These are phyloP conservation scores for Lasiodiplodia hormozganensis DNA, from an alignment of 2,329 filamentous ascomycete genomes.

Conservation along the genomic window DNA sequence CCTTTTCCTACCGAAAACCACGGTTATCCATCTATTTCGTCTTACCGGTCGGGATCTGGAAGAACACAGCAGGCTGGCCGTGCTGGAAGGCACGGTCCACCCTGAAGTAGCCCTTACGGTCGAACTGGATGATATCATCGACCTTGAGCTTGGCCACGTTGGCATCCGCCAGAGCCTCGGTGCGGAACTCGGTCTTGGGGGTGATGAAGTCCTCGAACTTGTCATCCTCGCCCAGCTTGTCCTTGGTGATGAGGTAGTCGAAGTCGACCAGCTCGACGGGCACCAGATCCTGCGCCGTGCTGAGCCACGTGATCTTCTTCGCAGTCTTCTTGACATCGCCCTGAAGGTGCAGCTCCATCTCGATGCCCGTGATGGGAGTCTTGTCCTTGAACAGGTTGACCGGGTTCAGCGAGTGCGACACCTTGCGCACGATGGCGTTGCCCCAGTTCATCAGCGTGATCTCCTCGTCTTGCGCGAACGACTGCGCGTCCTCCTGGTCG, in stretches of 20 bases:
- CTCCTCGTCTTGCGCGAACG: constrained; percentile 84
- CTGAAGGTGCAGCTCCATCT: constrained; percentile 85
- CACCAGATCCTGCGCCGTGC: constrained; percentile 77
- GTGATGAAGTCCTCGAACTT: constrained; percentile 84
- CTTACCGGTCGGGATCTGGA: constrained; percentile 75
- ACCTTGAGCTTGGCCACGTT: constrained; percentile 80
- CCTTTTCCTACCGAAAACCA: background rate
- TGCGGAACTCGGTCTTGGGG: constrained; percentile 74
- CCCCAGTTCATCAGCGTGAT: constrained; percentile 98
- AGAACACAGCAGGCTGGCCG: constrained; percentile 68
- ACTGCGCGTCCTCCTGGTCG: constrained; percentile 85
- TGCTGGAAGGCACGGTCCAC: constrained; percentile 71
- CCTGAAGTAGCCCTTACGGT: constrained; percentile 90
- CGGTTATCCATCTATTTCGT: constrained; percentile 25
- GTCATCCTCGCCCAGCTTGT: constrained; percentile 89
- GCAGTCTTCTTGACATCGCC: constrained; percentile 94
- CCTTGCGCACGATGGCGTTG: constrained; percentile 78
- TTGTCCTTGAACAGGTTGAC: constrained; percentile 58
- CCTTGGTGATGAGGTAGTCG: constrained; percentile 94
- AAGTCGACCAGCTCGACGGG: constrained; percentile 91
- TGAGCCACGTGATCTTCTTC: constrained; percentile 97
- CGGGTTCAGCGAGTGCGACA: constrained; percentile 61
- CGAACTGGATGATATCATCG: constrained; percentile 93
- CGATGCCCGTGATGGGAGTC: constrained; percentile 68
- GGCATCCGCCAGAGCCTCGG: constrained; percentile 78